phyloP scores from a whole-genome alignment of 108 stramenopile genomes.

The Asterionellopsis glacialis region DNA sequence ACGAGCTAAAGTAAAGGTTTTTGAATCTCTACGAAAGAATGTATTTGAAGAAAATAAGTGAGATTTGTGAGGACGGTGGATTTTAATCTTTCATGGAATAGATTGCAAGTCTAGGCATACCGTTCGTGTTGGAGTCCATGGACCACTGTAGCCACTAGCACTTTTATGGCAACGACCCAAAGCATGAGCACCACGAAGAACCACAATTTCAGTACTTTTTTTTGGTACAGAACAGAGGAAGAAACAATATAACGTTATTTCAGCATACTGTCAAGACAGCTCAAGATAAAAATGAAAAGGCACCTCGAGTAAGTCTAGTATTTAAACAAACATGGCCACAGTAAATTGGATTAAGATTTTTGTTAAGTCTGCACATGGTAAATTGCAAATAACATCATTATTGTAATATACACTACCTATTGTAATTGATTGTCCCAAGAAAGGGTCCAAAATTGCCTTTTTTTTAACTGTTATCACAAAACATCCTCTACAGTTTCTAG shows the following conservation, averaged over 20 bases:
- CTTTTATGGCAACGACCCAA: constrained; percentile 84
- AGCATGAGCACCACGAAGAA: constrained; percentile 87
- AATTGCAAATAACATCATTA: too few relatives aligned
- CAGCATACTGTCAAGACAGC: constrained; percentile 53
- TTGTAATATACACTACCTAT: too few relatives aligned
- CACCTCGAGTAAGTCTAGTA: constrained; percentile 42
- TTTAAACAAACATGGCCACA: constrained; percentile 32
- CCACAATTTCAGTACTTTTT: constrained; percentile 88
- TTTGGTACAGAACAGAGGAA: too few relatives aligned
- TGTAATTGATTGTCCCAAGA: too few relatives aligned
- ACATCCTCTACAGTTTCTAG: too few relatives aligned
- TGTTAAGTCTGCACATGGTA: too few relatives aligned
- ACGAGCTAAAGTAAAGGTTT: constrained; percentile 71
- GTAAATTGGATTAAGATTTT: too few relatives aligned
- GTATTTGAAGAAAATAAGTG: background rate
- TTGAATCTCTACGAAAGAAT: constrained; percentile 71
- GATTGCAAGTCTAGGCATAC: too few relatives aligned
- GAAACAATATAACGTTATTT: too few relatives aligned
- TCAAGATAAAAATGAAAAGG: constrained; percentile 31
- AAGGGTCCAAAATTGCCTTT: too few relatives aligned
- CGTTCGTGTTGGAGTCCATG: too few relatives aligned
- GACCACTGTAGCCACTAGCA: constrained; percentile 60
- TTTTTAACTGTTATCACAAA: too few relatives aligned
- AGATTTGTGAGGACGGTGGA: background rate
- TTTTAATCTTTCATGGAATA: background rate